Base-by-base conservation (phyloP, 1,284 basidiomycete species). In the Trametes sp. region DNA sequence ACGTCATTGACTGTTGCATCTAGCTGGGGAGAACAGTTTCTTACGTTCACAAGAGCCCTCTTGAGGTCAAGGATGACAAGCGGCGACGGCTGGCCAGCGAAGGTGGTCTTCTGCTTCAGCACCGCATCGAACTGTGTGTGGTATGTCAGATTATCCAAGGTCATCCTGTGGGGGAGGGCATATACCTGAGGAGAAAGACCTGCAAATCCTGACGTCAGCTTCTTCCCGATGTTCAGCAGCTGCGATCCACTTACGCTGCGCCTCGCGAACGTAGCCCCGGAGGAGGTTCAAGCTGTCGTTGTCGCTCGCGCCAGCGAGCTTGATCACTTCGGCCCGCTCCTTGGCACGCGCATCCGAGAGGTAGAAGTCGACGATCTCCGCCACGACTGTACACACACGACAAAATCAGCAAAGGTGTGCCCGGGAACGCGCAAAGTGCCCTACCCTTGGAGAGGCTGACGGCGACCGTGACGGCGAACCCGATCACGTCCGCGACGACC, bases 281-380 rank as follows among this genome's bases (percentile, higher is more conserved):
- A 87, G 71, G 29, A 80, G 56, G 49, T 78, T 75, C 4, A 70
- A 72, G 57, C 77, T 78, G 24, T 75, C 68, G 1, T 66, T 57
- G 59, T 81, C 81, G 6, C 75, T 72, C 29, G 70, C 71, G 35
- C 74, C 70, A 14, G 76, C 73, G 7, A 85, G 72, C 42, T 75
- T 67, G 9, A 81, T 74, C 38, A 92, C 80, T 45, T 83, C 77
- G 14, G 76, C 75, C 24, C 82, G 75, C 51, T 81, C 80, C 26
- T 74, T 63, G 41, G 72, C 63, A 59, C 78, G 77, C 29, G 73
- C 75, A 1, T 81, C 77, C 28, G 81, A 75, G 21, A 92, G 76
- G 70, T 87, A 92, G 74, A 86, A 89, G 72, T 91, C 81, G 53
- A 93, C 79, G 31, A 89, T 80, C 58, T 85, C 81, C 2, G 84